Evolutionary conservation across 2,329 filamentous ascomycete genomes (phyloP), one percentile per base, ranked within the genome.

Genomic region (Hypoxylon sp.): DNA sequence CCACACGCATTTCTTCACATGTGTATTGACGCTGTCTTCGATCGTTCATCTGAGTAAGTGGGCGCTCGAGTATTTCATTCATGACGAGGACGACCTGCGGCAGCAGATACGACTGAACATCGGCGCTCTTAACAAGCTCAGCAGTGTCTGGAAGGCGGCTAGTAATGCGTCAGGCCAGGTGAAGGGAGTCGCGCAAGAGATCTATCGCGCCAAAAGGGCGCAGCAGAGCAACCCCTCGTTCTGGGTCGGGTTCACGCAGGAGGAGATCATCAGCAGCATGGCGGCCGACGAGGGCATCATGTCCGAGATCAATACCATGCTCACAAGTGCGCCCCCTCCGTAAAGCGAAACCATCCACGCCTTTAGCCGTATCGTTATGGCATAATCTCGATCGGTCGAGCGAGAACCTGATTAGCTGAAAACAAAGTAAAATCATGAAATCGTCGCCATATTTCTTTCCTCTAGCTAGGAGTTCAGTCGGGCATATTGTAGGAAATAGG

Each of bases 1-100:
- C 30, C 93, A 97, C 78, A 93, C 89, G 0, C 92, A 93, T 61
- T 94, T 95, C 78, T 93, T 96, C 80, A 92, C 90, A 32, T 96
- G 92, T 74, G 89, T 91, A 38, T 82, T 96, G 51, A 92, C 92
- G 1, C 82, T 95, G 55, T 91, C 90, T 16, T 92, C 92, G 5
- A 91, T 94, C 71, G 91, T 95, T 3, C 92, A 96, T 73, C 83
- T 96, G 22, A 92, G 90, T 58, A 92, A 91, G 67, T 97, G 93
- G 87, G 89, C 82, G 55, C 81, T 89, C 45, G 65, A 68, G 18
- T 87, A 86, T 74, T 86, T 85, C 56, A 82, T 89, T 48, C 83
- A 84, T 65, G 85, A 88, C 70, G 88, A 89, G 73, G 89, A 89
- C 66, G 87, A 87, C 72, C 83, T 91, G 69, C 90, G 89, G 67